Base-by-base conservation (phyloP, 1,284 basidiomycete genomes). In the Malassezia pachydermatis region DNA sequence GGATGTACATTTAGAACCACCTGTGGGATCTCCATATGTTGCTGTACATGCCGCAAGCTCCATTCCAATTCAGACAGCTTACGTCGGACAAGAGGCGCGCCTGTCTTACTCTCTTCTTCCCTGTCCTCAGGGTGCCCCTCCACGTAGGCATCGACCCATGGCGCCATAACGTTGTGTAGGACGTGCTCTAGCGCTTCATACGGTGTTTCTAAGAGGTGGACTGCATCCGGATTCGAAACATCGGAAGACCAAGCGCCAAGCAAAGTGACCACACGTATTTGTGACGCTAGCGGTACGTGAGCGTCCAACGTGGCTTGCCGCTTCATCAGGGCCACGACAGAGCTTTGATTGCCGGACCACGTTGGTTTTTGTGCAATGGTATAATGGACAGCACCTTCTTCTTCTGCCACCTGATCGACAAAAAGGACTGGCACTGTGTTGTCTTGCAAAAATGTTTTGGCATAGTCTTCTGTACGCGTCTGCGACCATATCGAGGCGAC, bases 21-120 rank as follows among this genome's bases (percentile, higher is more conserved):
- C 72, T 96, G 88, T 0, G 94, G 94, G 39, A 99, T 96, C 75
- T 96, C 92, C 58, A 96, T 90, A 67, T 96, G 96, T 74, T 98
- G 92, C 71, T 98, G 94, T 3, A 98, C 78, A 69, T 98, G 94
- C 5, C 96, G 76, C 7, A 98, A 77, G 5, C 87, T 92, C n/a
- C 96, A 76, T 73, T 98, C 92, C 49, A 98, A 81, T 70, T 99
- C 92, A 14, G 92, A 90, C 69, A 98, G 96, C 75, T 95, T 96
- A 78, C 92, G 92, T 79, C 94, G 96, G 27, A 92, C 90, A 78
- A 95, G 88, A 5, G 94, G 92, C 20, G 47, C 42, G 81, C 84
- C 88, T 82, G 90, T 86, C 74, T 89, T 87, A 41, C 79, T 80
- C 63, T 70, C 72, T 39, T 53, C 62, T 39, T 68, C 70, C 27